Evolutionary conservation across 371 early-diverging fungal genomes (phyloP).

Genomic region (Dichotomocladium elegans): DNA sequence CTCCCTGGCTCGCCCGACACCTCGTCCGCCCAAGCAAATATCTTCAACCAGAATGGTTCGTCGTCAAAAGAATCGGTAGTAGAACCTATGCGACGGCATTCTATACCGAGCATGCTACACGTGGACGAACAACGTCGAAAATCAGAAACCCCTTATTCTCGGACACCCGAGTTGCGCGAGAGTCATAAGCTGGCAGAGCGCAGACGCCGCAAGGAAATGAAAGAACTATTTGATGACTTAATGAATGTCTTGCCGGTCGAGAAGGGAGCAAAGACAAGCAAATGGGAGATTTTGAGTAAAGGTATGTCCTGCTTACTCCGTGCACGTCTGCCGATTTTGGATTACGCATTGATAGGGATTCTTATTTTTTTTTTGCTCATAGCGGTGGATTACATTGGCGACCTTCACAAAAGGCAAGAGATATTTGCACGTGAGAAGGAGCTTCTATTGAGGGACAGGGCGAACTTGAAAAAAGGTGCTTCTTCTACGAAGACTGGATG

Average conservation of each 20-base stretch:
- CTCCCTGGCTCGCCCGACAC: no score
- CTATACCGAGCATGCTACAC: slow-evolving; percentile 1
- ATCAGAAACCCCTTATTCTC: slow-evolving; percentile 33
- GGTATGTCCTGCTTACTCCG: no score
- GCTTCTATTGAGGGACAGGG: slow-evolving; percentile 16
- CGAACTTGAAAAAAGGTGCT: slow-evolving; percentile 4
- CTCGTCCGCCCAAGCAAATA: no score
- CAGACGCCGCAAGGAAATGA: slow-evolving; percentile 77
- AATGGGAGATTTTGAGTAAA: slow-evolving; percentile 70
- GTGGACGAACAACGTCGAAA: background rate
- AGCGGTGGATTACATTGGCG: slow-evolving; percentile 5
- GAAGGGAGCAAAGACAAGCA: slow-evolving; percentile 65
- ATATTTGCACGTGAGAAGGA: slow-evolving; percentile 23
- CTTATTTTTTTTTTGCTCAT: background rate
- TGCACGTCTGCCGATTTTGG: no score
- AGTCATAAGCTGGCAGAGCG: slow-evolving; percentile 79
- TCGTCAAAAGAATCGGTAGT: slow-evolving; percentile 4
- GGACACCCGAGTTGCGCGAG: slow-evolving; percentile 57
- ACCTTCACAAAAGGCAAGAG: slow-evolving; percentile 4
- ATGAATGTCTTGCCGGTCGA: slow-evolving; percentile 66
- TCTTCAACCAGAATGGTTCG: background rate
- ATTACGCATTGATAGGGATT: no score
- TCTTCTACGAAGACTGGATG: background rate
- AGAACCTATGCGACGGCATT: slow-evolving; percentile 12
- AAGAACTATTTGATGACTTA: slow-evolving; percentile 77